Conservation (phyloP, 1,284 basidiomycete genomes). For the Somion occarium region DNA sequence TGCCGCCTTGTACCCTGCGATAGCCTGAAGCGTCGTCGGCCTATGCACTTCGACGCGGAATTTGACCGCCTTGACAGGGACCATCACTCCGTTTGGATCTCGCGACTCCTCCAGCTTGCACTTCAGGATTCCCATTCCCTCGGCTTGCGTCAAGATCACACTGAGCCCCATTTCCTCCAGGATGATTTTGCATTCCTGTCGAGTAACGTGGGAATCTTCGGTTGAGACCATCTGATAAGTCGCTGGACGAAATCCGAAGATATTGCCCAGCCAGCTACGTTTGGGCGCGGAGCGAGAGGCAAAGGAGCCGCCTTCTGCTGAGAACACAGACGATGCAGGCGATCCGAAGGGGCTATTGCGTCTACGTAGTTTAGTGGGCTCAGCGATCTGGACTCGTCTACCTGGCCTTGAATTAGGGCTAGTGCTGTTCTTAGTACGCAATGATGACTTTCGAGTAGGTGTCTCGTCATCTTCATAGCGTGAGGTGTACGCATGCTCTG, state of each 20-base stretch:
- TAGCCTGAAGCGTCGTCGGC: conserved; percentile 37
- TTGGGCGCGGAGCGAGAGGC: conserved; percentile 48
- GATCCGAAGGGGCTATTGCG: neutral
- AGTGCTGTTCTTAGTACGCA: conserved; percentile 31
- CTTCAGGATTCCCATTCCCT: conserved; percentile 50
- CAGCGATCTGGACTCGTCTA: conserved; percentile 47
- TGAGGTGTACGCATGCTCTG: conserved; percentile 21
- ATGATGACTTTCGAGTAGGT: conserved; percentile 35
- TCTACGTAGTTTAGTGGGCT: conserved; percentile 26
- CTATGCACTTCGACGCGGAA: conserved; percentile 76
- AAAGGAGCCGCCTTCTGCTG: conserved; percentile 38
- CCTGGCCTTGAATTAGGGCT: conserved; percentile 18
- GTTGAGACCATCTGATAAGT: conserved; percentile 61
- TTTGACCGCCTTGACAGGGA: conserved; percentile 57
- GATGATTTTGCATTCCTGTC: conserved; percentile 69
- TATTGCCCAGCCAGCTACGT: conserved; percentile 83
- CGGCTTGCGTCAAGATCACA: conserved; percentile 59
- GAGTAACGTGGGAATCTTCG: conserved; percentile 63
- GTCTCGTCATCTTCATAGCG: conserved; percentile 6
- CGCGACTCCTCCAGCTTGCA: conserved; percentile 59
- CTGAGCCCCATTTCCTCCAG: conserved; percentile 69
- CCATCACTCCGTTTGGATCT: conserved; percentile 55
- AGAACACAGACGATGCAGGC: conserved; percentile 32
- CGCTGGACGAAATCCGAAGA: conserved; percentile 83
- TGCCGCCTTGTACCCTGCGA: conserved; percentile 48